Percentiles rank a stretch among this genome's conserved stretches.
Evolutionary conservation across 106 monocot genomes (phyloP).

Genomic region (Agapanthus africanus): DNA sequence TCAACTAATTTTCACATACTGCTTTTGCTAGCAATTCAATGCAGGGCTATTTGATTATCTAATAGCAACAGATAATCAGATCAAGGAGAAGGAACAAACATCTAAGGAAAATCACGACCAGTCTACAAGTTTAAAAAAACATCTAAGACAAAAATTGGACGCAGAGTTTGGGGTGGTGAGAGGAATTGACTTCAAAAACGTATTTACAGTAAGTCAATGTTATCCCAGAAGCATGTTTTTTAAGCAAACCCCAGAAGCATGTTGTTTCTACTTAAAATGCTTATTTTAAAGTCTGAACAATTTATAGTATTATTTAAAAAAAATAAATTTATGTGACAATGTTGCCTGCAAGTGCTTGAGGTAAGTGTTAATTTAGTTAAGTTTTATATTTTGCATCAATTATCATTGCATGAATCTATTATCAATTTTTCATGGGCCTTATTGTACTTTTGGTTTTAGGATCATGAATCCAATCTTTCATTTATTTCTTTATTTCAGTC

Average conservation of each 20-base stretch:
- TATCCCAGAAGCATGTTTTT: too few species aligned
- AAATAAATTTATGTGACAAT: too few species aligned
- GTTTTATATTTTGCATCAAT: background rate
- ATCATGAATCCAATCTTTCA: background rate
- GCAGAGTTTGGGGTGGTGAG: constrained; percentile 93
- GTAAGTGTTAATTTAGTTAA: background rate
- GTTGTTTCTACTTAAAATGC: background rate
- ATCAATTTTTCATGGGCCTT: background rate
- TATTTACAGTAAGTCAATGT: constrained; percentile 62
- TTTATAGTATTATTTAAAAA: too few species aligned
- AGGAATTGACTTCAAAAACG: constrained; percentile 98
- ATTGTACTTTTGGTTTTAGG: background rate
- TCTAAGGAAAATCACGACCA: constrained; percentile 22
- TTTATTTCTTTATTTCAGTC: background rate
- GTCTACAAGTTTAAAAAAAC: constrained; percentile 44
- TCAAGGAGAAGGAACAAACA: constrained; percentile 41
- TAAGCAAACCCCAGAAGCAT: too few species aligned
- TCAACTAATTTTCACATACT: too few species aligned
- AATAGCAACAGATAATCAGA: constrained; percentile 70
- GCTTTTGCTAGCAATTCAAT: constrained; percentile 73
- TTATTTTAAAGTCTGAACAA: background rate
- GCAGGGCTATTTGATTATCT: constrained; percentile 84
- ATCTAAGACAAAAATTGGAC: constrained; percentile 47
- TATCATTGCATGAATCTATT: background rate
- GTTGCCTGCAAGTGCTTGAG: background rate